These are phyloP conservation scores for Calonectria pseudoturangicola DNA, from an alignment of 2,329 filamentous ascomycete species.

Conservation along the genomic window DNA sequence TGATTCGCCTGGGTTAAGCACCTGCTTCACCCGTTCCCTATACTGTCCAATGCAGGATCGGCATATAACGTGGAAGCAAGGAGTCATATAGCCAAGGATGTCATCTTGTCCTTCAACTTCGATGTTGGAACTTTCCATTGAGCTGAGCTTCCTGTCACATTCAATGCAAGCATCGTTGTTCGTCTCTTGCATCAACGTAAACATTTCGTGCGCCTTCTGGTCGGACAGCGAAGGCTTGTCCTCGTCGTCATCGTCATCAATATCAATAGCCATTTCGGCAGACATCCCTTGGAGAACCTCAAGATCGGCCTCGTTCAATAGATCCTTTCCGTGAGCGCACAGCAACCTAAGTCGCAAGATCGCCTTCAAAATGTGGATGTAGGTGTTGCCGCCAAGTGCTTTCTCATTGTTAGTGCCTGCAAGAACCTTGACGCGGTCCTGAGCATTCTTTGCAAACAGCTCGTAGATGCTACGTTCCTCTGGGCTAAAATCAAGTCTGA, in stretches of 20 bases:
- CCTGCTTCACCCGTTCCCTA: constrained; percentile 69
- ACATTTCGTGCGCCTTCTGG: constrained; percentile 88
- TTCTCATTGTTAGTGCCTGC: constrained; percentile 74
- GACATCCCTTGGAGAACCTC: constrained; percentile 87
- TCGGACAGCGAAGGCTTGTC: constrained; percentile 75
- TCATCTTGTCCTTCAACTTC: constrained; percentile 77
- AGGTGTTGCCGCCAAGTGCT: constrained; percentile 87
- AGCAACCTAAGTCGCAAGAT: constrained; percentile 93
- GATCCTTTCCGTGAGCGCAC: constrained; percentile 94
- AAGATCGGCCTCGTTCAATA: constrained; percentile 89
- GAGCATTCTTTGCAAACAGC: constrained; percentile 87
- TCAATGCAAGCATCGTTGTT: constrained; percentile 83
- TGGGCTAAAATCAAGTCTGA: constrained; percentile 83
- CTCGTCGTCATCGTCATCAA: constrained; percentile 85
- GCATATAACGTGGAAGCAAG: constrained; percentile 92
- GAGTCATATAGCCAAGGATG: constrained; percentile 85
- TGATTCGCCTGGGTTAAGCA: constrained; percentile 60
- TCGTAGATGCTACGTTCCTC: constrained; percentile 88
- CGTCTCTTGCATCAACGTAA: constrained; percentile 88
- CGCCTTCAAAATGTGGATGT: constrained; percentile 93
- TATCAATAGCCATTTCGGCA: constrained; percentile 89
- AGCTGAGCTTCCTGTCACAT: constrained; percentile 80
- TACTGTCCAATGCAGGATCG: constrained; percentile 80
- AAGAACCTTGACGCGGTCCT: constrained; percentile 86
- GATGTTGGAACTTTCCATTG: constrained; percentile 72